These are phyloP conservation scores for Colletotrichum caudatum DNA, from an alignment of 2,329 filamentous ascomycete species.

Conservation along the genomic window DNA sequence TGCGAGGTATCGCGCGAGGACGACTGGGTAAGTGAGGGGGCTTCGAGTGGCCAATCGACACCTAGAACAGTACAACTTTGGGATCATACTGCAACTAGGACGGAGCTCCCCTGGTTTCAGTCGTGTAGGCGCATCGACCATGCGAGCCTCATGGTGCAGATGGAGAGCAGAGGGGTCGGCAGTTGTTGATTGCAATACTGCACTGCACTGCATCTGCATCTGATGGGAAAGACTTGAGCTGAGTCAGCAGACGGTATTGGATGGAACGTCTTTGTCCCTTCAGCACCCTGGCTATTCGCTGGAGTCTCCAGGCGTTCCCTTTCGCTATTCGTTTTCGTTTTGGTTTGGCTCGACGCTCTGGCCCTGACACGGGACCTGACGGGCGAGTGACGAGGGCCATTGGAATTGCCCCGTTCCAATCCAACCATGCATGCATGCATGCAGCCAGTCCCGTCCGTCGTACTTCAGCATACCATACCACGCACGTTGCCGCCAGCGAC, in stretches of 20 bases:
- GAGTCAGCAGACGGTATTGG: conserved; percentile 11
- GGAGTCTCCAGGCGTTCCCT: background rate
- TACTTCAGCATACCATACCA: background rate
- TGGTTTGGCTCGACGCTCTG: background rate
- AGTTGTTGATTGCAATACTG: conserved; percentile 3
- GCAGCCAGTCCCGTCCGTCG: conserved; percentile 1
- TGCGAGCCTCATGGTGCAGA: conserved; percentile 10
- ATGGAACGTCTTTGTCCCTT: background rate
- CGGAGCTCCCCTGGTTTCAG: conserved; percentile 27
- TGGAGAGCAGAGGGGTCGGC: conserved; percentile 15
- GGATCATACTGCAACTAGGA: background rate
- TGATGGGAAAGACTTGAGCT: background rate
- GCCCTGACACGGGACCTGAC: conserved; percentile 1
- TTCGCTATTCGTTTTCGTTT: background rate
- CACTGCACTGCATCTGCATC: background rate
- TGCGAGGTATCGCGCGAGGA: background rate
- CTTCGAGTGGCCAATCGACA: background rate
- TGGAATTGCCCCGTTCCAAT: conserved; percentile 23
- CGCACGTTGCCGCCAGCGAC: background rate
- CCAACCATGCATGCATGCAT: background rate
- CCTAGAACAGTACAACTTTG: background rate
- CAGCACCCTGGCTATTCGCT: background rate
- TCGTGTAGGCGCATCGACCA: conserved; percentile 19
- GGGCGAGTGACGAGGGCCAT: background rate
- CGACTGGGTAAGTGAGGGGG: background rate